phyloP scores from a whole-genome alignment of 2,329 filamentous ascomycete species.

The Fonsecaea multimorphosa region DNA sequence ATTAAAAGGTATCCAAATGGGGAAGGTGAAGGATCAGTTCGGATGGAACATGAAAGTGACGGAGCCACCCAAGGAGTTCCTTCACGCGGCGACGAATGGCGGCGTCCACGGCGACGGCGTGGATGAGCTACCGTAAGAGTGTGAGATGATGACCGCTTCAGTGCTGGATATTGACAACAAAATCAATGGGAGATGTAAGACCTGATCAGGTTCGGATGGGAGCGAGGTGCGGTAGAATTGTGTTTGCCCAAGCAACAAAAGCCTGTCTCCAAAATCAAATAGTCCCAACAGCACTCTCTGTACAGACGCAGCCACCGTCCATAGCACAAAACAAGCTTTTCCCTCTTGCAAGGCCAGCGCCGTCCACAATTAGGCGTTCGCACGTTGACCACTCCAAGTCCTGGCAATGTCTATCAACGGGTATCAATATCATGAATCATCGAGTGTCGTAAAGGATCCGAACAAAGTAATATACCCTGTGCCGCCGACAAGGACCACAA shows the following conservation, averaged over 20 bases:
- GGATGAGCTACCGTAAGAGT: slow-evolving; percentile 31
- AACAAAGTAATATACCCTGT: background rate
- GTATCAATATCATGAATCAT: slow-evolving; percentile 35
- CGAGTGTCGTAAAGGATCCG: slow-evolving; percentile 16
- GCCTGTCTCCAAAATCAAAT: background rate
- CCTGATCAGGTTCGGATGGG: background rate
- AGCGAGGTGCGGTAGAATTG: background rate
- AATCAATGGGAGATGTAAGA: background rate
- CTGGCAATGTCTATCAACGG: slow-evolving; percentile 13
- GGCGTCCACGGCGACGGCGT: slow-evolving; percentile 32
- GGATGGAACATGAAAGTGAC: slow-evolving; percentile 67
- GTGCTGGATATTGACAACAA: background rate
- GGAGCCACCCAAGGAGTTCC: slow-evolving; percentile 37
- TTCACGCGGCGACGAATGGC: slow-evolving; percentile 18
- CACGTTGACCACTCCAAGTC: background rate
- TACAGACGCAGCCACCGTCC: background rate
- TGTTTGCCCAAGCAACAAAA: slow-evolving; percentile 16
- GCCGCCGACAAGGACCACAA: background rate
- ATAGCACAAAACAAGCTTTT: background rate
- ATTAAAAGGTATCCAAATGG: slow-evolving; percentile 84
- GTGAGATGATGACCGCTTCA: background rate
- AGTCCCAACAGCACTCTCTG: slow-evolving; percentile 1
- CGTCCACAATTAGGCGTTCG: background rate
- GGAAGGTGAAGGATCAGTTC: slow-evolving; percentile 76
- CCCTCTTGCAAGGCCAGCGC: background rate